Conservation (phyloP, 768 basidiomycete species). For the Boletus fagicola region DNA sequence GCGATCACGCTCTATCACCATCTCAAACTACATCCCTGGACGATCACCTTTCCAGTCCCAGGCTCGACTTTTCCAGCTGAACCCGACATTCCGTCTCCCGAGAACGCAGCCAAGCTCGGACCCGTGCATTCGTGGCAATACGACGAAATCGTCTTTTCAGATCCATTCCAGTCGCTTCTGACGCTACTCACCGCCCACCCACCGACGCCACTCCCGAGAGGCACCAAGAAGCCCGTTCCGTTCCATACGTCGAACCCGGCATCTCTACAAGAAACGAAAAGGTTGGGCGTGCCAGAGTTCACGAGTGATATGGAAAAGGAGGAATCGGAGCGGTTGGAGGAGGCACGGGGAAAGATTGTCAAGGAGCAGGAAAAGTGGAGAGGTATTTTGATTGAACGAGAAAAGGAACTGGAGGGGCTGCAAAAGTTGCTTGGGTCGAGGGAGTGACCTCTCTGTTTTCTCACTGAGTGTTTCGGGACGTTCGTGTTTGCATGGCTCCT, state of each 20-base stretch:
- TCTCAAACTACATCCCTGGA: conserved; percentile 94
- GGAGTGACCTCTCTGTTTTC: conserved; percentile 8
- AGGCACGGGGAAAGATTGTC: conserved; percentile 65
- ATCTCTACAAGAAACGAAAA: conserved; percentile 63
- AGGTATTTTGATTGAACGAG: conserved; percentile 66
- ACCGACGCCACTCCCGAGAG: conserved; percentile 75
- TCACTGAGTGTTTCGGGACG: neutral
- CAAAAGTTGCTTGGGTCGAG: conserved; percentile 45
- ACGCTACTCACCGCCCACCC: conserved; percentile 76
- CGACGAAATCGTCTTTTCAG: conserved; percentile 95
- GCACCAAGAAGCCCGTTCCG: conserved; percentile 58
- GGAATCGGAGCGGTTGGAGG: conserved; percentile 77
- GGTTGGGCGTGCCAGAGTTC: conserved; percentile 78
- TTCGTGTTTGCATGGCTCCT: neutral
- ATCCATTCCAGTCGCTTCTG: conserved; percentile 87
- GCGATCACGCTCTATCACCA: conserved; percentile 85
- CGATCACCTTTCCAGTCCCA: conserved; percentile 34
- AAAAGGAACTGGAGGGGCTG: conserved; percentile 73
- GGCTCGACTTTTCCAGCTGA: conserved; percentile 39
- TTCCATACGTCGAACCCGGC: conserved; percentile 63
- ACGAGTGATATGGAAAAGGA: conserved; percentile 81
- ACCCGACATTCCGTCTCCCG: conserved; percentile 65
- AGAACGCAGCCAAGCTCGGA: conserved; percentile 61
- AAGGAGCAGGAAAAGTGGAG: conserved; percentile 78
- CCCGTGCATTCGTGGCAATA: conserved; percentile 98